Evolutionary conservation across 129 eudicot species (phyloP), one percentile per base, ranked within the genome.

Genomic region (Pulicaria dysenterica): DNA sequence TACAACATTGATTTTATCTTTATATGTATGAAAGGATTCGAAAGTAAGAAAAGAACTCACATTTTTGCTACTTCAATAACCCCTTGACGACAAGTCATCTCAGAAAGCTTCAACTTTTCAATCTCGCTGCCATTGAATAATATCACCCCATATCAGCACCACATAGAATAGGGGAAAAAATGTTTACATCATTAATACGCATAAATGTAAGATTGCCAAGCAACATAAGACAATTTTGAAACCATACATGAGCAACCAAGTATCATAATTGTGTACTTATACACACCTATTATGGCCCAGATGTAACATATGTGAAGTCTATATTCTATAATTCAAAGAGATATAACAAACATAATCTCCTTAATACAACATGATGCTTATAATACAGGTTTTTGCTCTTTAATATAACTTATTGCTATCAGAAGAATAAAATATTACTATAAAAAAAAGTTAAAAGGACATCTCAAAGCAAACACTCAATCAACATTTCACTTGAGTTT

Each of bases 31-130:
- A 42, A 42, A 5, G 47, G 31, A 65, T 64, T 41, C 53, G 5
- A 64, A 40, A 24, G 54, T 43, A 64, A 8, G 31, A 16, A 76
- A 57, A 62, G 0, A 13, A 63, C 97, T 86, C 75, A 91, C 97
- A 91, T 91, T 80, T 91, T 91, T 15, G 97, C 97, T 37, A 91
- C 90, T 83, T 91, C 98, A 85, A 89, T 83, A 50, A 87, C 88
- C 60, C 98, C 98, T 92, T 92, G 87, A 48, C 98, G 88, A 77
- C 98, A 92, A 13, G 98, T 81, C 91, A 89, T 77, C 71, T 89
- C 96, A 53, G 96, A 89, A 75, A 94, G 97, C 88, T 90, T 94
- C 84, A 94, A 75, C 75, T 94, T 94, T 38, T 94, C 97, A 79
- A 94, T 94, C 79, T 94, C 99, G 5, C 99, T 94, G 91, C 44